Evolutionary conservation across 1,284 basidiomycete genomes (phyloP), one percentile per base, ranked within the genome.

Genomic region (Microbotryum lychnidis-dioicae): DNA sequence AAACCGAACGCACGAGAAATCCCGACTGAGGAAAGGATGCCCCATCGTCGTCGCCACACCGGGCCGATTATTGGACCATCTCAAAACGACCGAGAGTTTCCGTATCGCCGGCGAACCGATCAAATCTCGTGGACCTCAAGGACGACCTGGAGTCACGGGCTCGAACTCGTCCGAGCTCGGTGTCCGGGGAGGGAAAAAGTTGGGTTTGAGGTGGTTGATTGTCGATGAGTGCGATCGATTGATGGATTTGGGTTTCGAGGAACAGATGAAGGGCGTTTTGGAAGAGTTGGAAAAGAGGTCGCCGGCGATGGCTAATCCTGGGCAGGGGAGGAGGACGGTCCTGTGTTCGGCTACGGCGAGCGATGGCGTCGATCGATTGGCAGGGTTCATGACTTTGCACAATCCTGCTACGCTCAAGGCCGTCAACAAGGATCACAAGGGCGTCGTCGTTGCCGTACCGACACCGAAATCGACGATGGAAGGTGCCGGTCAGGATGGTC

Each of bases 321-420:
- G 60, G 63, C 1, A 54, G 33, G 44, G 42, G 18, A 18, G 68
- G 68, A 80, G 89, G 68, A 94, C 91, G 0, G 80, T 99, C 20
- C 81, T 99, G 16, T 99, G 96, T 80, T 97, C 92, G 9, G 96
- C 96, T 5, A 99, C 96, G 0, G 91, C 98, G 48, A 83, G 87
- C 58, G 92, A 96, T 68, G 91, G 91, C 69, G 93, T 98, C 4
- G 90, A 97, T 75, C 88, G 89, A 69, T 79, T 99, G 25, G 91
- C 93, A 0, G 92, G 91, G 7, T 42, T 42, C 37, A 85, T 84
- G 42, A 82, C 90, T 2, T 79, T 98, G 44, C 77, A 74, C 52
- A 69, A 80, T 54, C 80, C 81, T 0, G 70, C 78, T 57, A 81
- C 89, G 74, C 81, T 90, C 73, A 89, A 86, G 73, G 84, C 84